These are phyloP conservation scores for Podaxis pistillaris DNA, from an alignment of 768 basidiomycete genomes.

Conservation along the genomic window DNA sequence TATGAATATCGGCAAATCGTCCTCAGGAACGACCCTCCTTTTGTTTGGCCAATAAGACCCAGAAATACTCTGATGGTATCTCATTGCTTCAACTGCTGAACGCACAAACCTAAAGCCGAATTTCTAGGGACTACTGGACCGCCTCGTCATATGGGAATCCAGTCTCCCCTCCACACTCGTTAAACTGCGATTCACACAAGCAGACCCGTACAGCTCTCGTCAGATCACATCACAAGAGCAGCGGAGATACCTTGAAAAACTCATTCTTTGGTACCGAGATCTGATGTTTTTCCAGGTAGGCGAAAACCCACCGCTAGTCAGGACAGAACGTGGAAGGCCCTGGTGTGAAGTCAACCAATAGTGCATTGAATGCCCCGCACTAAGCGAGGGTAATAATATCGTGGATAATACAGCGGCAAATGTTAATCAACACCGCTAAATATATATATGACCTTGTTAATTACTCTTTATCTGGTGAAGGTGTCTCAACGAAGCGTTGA, in stretches of 20 bases:
- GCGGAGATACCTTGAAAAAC: neutral
- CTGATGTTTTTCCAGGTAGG: slow-evolving; percentile 10
- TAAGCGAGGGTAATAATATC: neutral
- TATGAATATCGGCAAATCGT: neutral
- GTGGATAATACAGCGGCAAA: neutral
- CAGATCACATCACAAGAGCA: slow-evolving; percentile 8
- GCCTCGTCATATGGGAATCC: slow-evolving; percentile 4
- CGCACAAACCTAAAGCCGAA: neutral
- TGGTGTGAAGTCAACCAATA: slow-evolving; percentile 8
- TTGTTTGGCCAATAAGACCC: slow-evolving; percentile 9
- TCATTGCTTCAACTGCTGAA: neutral
- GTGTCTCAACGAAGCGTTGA: neutral
- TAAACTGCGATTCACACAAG: slow-evolving; percentile 6
- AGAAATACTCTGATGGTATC: slow-evolving; percentile 1
- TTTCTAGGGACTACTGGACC: slow-evolving; percentile 8
- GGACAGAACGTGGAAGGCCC: neutral
- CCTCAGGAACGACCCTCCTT: neutral
- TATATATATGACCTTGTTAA: slow-evolving; percentile 23
- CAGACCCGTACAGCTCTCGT: slow-evolving; percentile 9
- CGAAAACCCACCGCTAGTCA: slow-evolving; percentile 5
- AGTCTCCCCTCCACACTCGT: neutral
- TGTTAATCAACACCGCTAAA: neutral
- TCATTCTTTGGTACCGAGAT: neutral
- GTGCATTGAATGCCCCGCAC: neutral
- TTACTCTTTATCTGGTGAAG: neutral